Conservation (phyloP, 495 filamentous ascomycete genomes). For the Daldinia bambusicola region DNA sequence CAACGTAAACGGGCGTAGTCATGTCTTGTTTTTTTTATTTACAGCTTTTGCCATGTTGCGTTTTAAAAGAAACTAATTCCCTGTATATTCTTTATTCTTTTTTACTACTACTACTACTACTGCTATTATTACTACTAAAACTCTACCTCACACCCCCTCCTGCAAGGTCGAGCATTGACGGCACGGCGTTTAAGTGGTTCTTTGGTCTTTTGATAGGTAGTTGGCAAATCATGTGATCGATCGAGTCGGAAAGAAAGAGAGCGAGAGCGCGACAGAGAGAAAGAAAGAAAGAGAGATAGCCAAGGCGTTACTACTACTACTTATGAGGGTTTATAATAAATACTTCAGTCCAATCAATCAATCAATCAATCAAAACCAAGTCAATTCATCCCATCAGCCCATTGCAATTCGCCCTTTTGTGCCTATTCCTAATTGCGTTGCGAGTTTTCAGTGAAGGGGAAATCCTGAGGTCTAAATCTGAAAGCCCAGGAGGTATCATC, state of each 20-base stretch:
- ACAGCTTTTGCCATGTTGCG: slow-evolving; percentile 3
- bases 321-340: slow-evolving; percentile 23
- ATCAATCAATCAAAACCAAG: slow-evolving; percentile 4
- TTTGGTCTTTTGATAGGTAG: slow-evolving; percentile 22
- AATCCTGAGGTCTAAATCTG: slow-evolving; percentile 23
- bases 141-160: slow-evolving; percentile 1
- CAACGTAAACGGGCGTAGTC: too few relatives aligned
- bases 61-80: slow-evolving; percentile 5
- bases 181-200: slow-evolving; percentile 45
- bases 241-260: slow-evolving; percentile 20
- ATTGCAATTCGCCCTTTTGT: slow-evolving; percentile 27
- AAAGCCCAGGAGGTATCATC: slow-evolving; percentile 49
- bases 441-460: neutral
- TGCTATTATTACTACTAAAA: neutral
- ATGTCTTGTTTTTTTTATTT: slow-evolving; percentile 5
- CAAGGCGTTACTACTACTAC: slow-evolving; percentile 35
- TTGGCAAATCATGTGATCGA: slow-evolving; percentile 36
- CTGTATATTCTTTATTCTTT: slow-evolving; percentile 29
- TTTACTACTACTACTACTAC: neutral
- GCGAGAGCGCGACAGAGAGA: neutral
- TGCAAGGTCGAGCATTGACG: slow-evolving; percentile 40
- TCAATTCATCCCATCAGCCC: slow-evolving; percentile 10
- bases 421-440: slow-evolving; percentile 9
- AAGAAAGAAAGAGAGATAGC: slow-evolving; percentile 1
- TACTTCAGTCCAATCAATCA: slow-evolving; percentile 16